Evolutionary conservation across 805 yeast genomes (phyloP).

Genomic region (Ogataea nonfermentans): DNA sequence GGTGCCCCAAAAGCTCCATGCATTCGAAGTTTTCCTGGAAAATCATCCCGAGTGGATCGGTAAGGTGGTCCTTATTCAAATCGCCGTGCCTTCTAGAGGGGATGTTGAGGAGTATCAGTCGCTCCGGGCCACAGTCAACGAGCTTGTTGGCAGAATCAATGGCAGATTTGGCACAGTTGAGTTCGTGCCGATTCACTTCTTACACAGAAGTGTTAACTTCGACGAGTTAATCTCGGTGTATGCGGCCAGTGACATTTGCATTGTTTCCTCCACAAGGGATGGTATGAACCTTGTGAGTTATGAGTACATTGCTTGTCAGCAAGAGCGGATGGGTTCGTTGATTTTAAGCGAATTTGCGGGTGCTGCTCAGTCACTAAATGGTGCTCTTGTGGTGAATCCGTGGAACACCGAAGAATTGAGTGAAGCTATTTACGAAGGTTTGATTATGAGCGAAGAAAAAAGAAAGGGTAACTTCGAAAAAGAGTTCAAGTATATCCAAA

Average conservation of each 20-base stretch:
- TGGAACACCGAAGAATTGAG: slow-evolving; percentile 97
- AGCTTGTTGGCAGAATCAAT: slow-evolving; percentile 92
- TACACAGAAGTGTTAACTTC: slow-evolving; percentile 90
- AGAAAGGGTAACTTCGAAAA: slow-evolving; percentile 74
- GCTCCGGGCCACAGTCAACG: slow-evolving; percentile 90
- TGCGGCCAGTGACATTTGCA: slow-evolving; percentile 81
- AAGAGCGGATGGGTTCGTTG: slow-evolving; percentile 75
- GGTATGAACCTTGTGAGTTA: slow-evolving; percentile 98
- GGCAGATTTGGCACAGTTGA: slow-evolving; percentile 96
- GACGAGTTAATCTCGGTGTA: slow-evolving; percentile 89
- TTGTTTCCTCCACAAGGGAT: slow-evolving; percentile 92
- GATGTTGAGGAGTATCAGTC: slow-evolving; percentile 98
- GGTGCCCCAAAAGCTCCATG: slow-evolving; percentile 95
- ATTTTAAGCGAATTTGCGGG: slow-evolving; percentile 96
- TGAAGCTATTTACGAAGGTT: slow-evolving; percentile 78
- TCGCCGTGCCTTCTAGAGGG: slow-evolving; percentile 96
- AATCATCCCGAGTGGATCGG: slow-evolving; percentile 99
- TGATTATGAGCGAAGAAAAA: slow-evolving; percentile 83
- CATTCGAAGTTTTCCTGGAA: slow-evolving; percentile 85
- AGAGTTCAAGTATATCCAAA: slow-evolving; percentile 81
- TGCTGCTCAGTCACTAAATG: slow-evolving; percentile 97
- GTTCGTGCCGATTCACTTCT: slow-evolving; percentile 94
- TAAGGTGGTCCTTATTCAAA: slow-evolving; percentile 90
- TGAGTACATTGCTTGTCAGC: slow-evolving; percentile 95
- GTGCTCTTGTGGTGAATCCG: slow-evolving; percentile 91